Percentiles rank a stretch among this genome's conserved stretches.
Conservation (phyloP, 192 early-diverging fungal genomes). For the Coemansia sp. region DNA sequence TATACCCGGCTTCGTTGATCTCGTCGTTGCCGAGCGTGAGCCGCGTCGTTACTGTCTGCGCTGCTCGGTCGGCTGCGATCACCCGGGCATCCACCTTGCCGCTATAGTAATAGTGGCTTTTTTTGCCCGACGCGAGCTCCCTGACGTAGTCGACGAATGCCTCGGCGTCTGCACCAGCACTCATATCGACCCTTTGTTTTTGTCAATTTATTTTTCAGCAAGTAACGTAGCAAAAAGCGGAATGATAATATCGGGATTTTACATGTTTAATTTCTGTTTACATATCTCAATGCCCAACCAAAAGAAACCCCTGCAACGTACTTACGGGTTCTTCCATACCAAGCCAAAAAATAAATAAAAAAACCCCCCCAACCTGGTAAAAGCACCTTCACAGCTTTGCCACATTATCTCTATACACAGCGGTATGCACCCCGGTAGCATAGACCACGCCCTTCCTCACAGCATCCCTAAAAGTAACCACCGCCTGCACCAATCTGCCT, state of each 20-base stretch:
- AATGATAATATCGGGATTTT: no score
- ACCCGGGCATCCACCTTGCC: slow-evolving; percentile 13
- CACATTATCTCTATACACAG: background rate
- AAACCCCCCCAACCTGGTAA: no score
- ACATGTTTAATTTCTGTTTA: no score
- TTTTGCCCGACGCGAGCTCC: slow-evolving; percentile 8
- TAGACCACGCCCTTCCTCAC: slow-evolving; percentile 3
- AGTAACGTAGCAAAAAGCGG: background rate
- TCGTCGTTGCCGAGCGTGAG: slow-evolving; percentile 1
- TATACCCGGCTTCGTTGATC: slow-evolving; percentile 13
- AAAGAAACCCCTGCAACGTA: no score
- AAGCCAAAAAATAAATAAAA: background rate
- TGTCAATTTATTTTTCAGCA: no score
- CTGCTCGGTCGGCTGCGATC: slow-evolving; percentile 7
- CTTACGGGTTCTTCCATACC: background rate
- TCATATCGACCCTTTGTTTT: background rate
- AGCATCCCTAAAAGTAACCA: slow-evolving; percentile 29
- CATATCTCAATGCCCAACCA: no score
- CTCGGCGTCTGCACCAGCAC: background rate
- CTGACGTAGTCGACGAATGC: background rate
- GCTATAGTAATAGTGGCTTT: slow-evolving; percentile 44
- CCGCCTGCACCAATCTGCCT: slow-evolving; percentile 23
- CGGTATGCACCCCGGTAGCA: slow-evolving; percentile 3
- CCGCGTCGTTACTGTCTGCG: slow-evolving; percentile 9
- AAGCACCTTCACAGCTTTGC: background rate